phyloP scores from a whole-genome alignment of 352 stramenopile species.

The Globisporangium middletonii region DNA sequence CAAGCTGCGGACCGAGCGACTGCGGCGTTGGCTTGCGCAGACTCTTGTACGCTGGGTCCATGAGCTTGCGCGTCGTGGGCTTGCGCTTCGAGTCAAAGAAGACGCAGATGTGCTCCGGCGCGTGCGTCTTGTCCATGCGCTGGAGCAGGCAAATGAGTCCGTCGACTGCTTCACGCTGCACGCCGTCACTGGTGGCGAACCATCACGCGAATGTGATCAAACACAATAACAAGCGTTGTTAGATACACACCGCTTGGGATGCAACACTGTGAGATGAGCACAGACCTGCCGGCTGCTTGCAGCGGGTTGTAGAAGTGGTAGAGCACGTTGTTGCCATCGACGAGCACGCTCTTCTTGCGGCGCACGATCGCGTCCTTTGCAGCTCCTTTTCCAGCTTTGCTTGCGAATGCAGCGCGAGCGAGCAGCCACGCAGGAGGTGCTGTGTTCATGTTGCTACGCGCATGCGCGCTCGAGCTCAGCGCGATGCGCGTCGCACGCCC shows the following conservation, averaged over 20 bases:
- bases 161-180: constrained; percentile 35
- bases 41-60: constrained; percentile 53
- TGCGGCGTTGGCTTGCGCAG: constrained; percentile 28
- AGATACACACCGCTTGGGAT: background rate
- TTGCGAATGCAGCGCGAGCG: background rate
- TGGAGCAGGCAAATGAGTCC: constrained; percentile 35
- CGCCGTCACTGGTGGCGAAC: constrained; percentile 18
- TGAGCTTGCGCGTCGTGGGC: constrained; percentile 33
- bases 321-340: constrained; percentile 63
- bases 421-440: background rate
- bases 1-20: constrained; percentile 36
- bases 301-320: constrained; percentile 55
- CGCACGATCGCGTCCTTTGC: background rate
- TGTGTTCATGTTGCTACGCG: background rate
- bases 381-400: background rate
- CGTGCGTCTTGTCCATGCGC: constrained; percentile 42
- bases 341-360: constrained; percentile 38
- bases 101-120: constrained; percentile 44
- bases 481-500: too few species aligned
- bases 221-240: background rate
- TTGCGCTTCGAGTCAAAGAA: constrained; percentile 52
- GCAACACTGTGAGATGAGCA: background rate
- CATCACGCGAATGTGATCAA: too few species aligned
- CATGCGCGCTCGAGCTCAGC: background rate
- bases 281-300: constrained; percentile 26